These are phyloP conservation scores for Globisporangium solare DNA, from an alignment of 352 stramenopile genomes.

Conservation along the genomic window DNA sequence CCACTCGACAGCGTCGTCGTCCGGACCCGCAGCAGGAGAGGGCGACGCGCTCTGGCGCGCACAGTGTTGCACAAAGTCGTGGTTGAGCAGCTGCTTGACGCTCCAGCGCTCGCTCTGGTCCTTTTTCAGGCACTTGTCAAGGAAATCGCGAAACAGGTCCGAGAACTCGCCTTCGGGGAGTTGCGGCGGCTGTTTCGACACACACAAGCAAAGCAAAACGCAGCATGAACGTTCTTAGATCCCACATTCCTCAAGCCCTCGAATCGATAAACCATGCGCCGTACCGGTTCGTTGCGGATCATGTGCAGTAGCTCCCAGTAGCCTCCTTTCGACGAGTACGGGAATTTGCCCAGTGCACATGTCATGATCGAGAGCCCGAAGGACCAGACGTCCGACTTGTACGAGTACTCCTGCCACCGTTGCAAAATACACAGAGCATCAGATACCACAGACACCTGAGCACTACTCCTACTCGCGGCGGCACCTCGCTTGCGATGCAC, in stretches of 20 bases:
- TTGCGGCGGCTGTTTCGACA: constrained; percentile 54
- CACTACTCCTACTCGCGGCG: neutral
- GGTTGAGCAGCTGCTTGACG: constrained; percentile 68
- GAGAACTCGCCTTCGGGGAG: constrained; percentile 74
- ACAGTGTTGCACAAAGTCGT: constrained; percentile 64
- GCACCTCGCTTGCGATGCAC: constrained; percentile 84
- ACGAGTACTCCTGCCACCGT: constrained; percentile 63
- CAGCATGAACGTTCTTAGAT: no score
- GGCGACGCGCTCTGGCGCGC: constrained; percentile 9
- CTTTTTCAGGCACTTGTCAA: constrained; percentile 79
- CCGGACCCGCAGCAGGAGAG: constrained; percentile 8
- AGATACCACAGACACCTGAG: neutral
- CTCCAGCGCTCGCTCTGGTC: constrained; percentile 77
- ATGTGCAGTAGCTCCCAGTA: constrained; percentile 90
- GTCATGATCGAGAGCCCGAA: constrained; percentile 88
- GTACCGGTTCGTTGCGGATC: constrained; percentile 78
- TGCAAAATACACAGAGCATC: constrained; percentile 5
- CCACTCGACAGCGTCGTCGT: constrained; percentile 22
- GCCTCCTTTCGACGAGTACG: constrained; percentile 78
- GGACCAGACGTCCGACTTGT: constrained; percentile 87
- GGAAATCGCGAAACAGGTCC: constrained; percentile 65
- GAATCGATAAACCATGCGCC: neutral
- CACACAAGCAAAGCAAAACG: no score
- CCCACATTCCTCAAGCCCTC: neutral
- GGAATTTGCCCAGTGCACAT: constrained; percentile 85